Evolutionary conservation across 2,329 filamentous ascomycete genomes (phyloP).

Genomic region (Endocalyx cinctus): DNA sequence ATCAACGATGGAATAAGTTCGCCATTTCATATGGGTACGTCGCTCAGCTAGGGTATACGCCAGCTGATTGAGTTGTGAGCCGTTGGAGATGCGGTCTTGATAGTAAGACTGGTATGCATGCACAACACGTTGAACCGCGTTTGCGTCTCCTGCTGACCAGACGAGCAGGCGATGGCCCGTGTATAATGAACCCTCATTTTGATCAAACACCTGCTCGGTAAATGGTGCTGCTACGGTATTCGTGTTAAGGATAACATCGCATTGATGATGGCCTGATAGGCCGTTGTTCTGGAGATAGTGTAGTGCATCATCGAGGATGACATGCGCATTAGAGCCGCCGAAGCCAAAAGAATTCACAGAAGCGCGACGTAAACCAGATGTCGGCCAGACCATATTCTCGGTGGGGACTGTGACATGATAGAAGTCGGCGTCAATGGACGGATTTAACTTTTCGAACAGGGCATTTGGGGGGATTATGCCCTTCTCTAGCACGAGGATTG

Average conservation of each 20-base stretch:
- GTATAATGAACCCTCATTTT: neutral
- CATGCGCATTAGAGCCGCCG: constrained; percentile 11
- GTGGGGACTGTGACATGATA: constrained; percentile 12
- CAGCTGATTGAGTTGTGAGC: constrained; percentile 6
- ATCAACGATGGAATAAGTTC: constrained; percentile 13
- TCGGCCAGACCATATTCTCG: constrained; percentile 17
- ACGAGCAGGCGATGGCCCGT: constrained; percentile 11
- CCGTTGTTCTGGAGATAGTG: constrained; percentile 4
- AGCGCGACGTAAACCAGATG: constrained; percentile 27
- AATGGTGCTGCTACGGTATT: neutral
- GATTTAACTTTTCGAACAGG: constrained; percentile 15
- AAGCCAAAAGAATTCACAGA: constrained; percentile 15
- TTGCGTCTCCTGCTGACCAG: constrained; percentile 16
- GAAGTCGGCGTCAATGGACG: constrained; percentile 9
- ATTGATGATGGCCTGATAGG: constrained; percentile 6
- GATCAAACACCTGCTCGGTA: neutral
- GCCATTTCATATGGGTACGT: constrained; percentile 16
- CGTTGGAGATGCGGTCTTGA: neutral
- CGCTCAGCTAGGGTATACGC: constrained; percentile 18
- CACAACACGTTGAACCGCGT: constrained; percentile 10
- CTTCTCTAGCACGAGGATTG: constrained; percentile 25
- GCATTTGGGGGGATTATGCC: constrained; percentile 17
- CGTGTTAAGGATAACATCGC: too few relatives aligned
- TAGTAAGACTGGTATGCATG: constrained; percentile 11
- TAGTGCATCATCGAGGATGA: constrained; percentile 10